Base-by-base conservation (phyloP, 768 basidiomycete genomes). In the Favolaschia claudopus region DNA sequence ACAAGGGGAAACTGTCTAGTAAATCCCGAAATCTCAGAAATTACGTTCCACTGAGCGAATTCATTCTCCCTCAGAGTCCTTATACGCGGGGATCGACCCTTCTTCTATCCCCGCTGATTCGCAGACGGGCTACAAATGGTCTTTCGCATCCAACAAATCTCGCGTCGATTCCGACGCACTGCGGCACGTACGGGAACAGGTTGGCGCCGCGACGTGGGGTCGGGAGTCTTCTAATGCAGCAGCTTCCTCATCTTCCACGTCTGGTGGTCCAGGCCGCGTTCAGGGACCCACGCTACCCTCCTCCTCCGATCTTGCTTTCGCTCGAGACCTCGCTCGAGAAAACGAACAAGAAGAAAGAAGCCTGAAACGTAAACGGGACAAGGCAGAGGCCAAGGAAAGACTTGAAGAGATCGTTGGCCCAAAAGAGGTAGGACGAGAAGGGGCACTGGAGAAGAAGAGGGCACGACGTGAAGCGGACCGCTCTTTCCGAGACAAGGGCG, bases 121-220 rank as follows among this genome's bases (percentile, higher is more conserved):
- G 42, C 87, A 91, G 56, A 96, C 95, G 5, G 86, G 83, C 0
- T 95, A 93, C 74, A 94, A 92, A 76, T 96, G 94, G 94, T 85
- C 86, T 0, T 95, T 96, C 68, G 87, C 89, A 3, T 83, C 86
- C 19, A 91, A 91, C 55, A 69, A 76, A 3, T 84, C 84, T 19
- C 78, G 79, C n/a, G 81, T 79, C 0, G 90, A 93, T 32, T 73
- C 71, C 13, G 81, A 81, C 1, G 85, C 87, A 0, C 70, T 93
- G n/a, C 81, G 80, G 14, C 74, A 77, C 17, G 84, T 84, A 2
- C 85, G 89, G 24, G 83, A 83, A 53, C 81, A 85, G 50, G 88
- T 94, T 5, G 76, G 75, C 25, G 78, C 78, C 7, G 82, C 82
- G 9, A 85, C 82, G 5, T 76, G 79, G 55, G 74, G 72, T 42